These are phyloP conservation scores for Biscogniauxia mediterranea DNA, from an alignment of 2,329 filamentous ascomycete species.

Conservation along the genomic window DNA sequence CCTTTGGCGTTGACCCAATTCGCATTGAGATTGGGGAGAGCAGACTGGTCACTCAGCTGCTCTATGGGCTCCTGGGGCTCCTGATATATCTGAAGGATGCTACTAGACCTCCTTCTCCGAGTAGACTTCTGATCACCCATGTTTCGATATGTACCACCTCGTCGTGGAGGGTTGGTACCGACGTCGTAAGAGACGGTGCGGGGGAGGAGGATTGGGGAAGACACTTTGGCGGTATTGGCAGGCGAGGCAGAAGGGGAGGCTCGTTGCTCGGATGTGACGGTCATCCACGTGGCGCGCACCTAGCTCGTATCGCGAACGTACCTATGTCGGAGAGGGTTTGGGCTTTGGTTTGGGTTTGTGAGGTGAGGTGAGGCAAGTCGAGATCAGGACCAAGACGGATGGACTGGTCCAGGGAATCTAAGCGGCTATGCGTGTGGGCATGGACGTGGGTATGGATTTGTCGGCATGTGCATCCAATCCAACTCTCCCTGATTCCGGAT, in stretches of 20 bases:
- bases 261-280: constrained; percentile 16
- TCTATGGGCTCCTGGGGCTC: constrained; percentile 95
- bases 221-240: constrained; percentile 88
- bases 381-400: too few species aligned
- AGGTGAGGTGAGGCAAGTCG: too few species aligned
- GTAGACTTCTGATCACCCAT: constrained; percentile 63
- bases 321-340: background rate
- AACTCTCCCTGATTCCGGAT: too few species aligned
- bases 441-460: too few species aligned
- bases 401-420: too few species aligned
- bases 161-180: constrained; percentile 67
- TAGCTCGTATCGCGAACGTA: constrained; percentile 2
- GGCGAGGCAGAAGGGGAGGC: constrained; percentile 23
- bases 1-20: constrained; percentile 99
- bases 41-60: constrained; percentile 95
- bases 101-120: constrained; percentile 92
- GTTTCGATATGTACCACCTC: constrained; percentile 58
- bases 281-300: constrained; percentile 19
- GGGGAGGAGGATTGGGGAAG: constrained; percentile 81
- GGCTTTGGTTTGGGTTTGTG: too few species aligned
- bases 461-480: too few species aligned
- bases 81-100: constrained; percentile 87
- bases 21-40: constrained; percentile 91
- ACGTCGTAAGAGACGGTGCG: constrained; percentile 90
- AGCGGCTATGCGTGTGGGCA: too few species aligned